Base-by-base conservation (phyloP, 169 alveolate genomes). In the Hepatocystis sp. region DNA sequence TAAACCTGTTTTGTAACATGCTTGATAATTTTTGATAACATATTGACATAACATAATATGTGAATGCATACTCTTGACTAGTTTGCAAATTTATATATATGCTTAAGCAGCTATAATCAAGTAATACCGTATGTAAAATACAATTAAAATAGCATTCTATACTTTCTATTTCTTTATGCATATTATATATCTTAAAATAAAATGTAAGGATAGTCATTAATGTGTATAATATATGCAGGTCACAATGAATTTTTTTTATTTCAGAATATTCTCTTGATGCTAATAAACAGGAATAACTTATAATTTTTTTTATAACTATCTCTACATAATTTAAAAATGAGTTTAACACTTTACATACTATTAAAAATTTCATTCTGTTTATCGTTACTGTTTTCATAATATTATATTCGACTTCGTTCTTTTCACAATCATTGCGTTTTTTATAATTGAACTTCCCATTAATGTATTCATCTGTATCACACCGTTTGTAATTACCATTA, bases 31-130 rank as follows among this genome's bases (percentile, higher is more conserved):
- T 84, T 25, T 81, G 60, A 19, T 30, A 81, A 52, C 84, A 81
- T 19, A 81, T 8, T n/a, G 89, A 81, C 60, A 61, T 32, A 13
- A 36, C 89, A 65, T 81, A 81, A 49, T 81, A 81, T n/a, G 89
- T 61, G 51, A 63, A 64, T 25, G 84, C 63, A 19, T 64, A 81
- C 42, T 81, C 89, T 40, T 64, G 89, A 30, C 36, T 71, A 25
- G 89, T 32, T 21, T 25, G 67, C 15, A 81, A 61, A 49, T 49
- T 63, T 47, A 55, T 81, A 63, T 49, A 63, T 17, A 81, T 39
- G 44, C 89, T 64, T 81, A 81, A 63, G 51, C 89, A 81, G 32
- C 42, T 81, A 32, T 63, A 60, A 34, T 81, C 84, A 49, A 81
- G 27, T 60, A 63, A 19, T 19, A 81, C 55, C 4, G 56, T 81